Evolutionary conservation across 2,329 filamentous ascomycete species (phyloP), one percentile per base, ranked within the genome.

Genomic region (Talaromyces sp.): DNA sequence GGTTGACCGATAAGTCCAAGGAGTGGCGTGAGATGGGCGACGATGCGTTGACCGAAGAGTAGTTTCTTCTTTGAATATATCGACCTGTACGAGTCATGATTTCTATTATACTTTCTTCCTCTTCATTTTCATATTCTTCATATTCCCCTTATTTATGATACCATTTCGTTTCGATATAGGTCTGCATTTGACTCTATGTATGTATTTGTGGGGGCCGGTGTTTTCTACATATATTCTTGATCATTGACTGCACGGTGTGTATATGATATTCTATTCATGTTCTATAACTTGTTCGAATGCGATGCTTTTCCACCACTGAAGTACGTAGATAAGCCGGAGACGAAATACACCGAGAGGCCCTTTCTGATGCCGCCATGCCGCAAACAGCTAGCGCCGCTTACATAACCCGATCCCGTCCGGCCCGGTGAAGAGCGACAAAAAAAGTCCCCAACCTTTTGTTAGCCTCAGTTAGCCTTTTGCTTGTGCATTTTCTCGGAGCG

Each of bases 21-120:
- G 92, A 96, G 71, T 99, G 95, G 95, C 88, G 94, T 67, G 94
- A 97, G 71, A 89, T 90, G 69, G 89, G 89, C 31, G 90, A 91
- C 63, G 92, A 93, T 71, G 89, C 91, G 54, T 76, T 86, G 70
- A 84, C 83, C 70, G 84, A 86, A 74, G 84, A 86, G 70, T 79
- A 72, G 70, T 66, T 5, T 49, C 22, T 59, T 27, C 7, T 27
- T 27, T 36, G 43, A 17, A 43, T 58, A 31, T 29, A 17, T 45
- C 19, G 19, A 29, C 25, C 22, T 36, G 29, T 56, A 56, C 53
- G 53, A 56, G 53, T 56, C 53, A 56, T 59, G 38, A 61, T 34
- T 61, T 43, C 19, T 53, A 19, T n/a, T 36, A n/a, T 65, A 51
- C 22, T 62, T n/a, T 38, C 34, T 47, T 62, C 63, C 63, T 64